Evolutionary conservation across 257 asterid genomes (phyloP), one percentile per base, ranked within the genome.

Genomic region (Solanum megistacrolobum): DNA sequence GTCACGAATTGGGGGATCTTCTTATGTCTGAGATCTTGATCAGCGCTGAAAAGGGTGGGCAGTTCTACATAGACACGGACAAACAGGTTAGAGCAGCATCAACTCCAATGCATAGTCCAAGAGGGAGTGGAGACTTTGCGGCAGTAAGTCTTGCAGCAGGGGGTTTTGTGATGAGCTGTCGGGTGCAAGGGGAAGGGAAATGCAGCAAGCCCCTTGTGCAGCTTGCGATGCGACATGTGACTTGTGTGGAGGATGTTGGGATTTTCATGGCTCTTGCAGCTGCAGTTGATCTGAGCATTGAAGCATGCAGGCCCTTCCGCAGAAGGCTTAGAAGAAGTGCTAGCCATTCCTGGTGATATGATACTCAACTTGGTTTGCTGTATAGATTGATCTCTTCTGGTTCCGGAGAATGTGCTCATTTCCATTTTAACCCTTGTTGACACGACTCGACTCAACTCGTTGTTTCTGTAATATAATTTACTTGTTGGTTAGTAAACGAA

Each of bases 251-350:
- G 90, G 99, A 96, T 85, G 98, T 98, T 0, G 98, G 98, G 73
- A 96, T 95, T n/a, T 96, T 96, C 88, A 94, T 94, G 99, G 98
- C 99, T 58, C 96, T 96, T 20, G 97, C 98, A 1, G 98, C 98
- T 27, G 99, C 98, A 0, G 99, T 96, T 32, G 98, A 96, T 92
- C 96, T 95, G 62, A 96, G 98, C 85, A 92, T 95, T 9, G 98
- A 94, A 73, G 98, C 98, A 0, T 96, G 98, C 68, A 91, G 93
- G 88, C 98, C 97, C 25, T 96, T 95, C 48, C 94, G 95, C 12
- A 91, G 95, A 88, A 94, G 88, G 96, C 86, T 90, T 35, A 88
- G 93, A 71, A 91, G 92, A 88, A 92, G 96, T 20, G 91, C 48
- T 73, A 93, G 91, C 29, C 95, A 95, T 90, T 94, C 98, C 43